Evolutionary conservation across 2,329 filamentous ascomycete genomes (phyloP).

Genomic region (Daldinia eschscholtzii): DNA sequence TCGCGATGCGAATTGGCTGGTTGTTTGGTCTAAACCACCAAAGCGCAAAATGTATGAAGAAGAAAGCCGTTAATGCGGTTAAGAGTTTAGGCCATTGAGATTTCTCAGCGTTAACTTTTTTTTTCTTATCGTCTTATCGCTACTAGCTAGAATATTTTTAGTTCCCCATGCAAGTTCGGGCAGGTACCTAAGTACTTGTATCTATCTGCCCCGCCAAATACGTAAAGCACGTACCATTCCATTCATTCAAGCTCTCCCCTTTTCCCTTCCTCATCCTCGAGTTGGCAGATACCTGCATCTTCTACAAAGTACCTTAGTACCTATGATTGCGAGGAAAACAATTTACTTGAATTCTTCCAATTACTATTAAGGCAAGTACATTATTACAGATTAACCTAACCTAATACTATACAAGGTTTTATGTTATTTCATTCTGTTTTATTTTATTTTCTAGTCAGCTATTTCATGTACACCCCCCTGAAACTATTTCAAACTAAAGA

Average conservation of each 20-base stretch:
- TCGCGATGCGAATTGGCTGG: slow-evolving; percentile 23
- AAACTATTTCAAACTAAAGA: too few relatives aligned
- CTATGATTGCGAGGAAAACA: neutral
- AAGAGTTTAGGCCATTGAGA: slow-evolving; percentile 6
- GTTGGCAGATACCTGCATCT: neutral
- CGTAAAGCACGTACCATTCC: neutral
- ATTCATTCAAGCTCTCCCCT: neutral
- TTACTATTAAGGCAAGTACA: neutral
- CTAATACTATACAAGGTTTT: neutral
- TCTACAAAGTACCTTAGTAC: neutral
- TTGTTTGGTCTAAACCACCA: slow-evolving; percentile 3
- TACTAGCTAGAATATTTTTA: neutral
- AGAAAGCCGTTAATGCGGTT: neutral
- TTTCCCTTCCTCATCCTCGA: neutral
- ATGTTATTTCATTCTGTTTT: neutral
- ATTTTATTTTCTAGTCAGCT: neutral
- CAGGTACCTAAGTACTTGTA: neutral
- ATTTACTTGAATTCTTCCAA: neutral
- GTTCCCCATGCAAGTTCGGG: too few relatives aligned
- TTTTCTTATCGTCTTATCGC: slow-evolving; percentile 12
- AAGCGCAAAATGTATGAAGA: slow-evolving; percentile 3
- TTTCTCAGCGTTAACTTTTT: slow-evolving; percentile 9
- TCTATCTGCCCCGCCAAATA: neutral
- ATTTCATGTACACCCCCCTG: neutral
- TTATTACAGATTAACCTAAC: neutral